Base-by-base conservation (phyloP, 768 basidiomycete genomes). In the Podaxis mareebaensis region DNA sequence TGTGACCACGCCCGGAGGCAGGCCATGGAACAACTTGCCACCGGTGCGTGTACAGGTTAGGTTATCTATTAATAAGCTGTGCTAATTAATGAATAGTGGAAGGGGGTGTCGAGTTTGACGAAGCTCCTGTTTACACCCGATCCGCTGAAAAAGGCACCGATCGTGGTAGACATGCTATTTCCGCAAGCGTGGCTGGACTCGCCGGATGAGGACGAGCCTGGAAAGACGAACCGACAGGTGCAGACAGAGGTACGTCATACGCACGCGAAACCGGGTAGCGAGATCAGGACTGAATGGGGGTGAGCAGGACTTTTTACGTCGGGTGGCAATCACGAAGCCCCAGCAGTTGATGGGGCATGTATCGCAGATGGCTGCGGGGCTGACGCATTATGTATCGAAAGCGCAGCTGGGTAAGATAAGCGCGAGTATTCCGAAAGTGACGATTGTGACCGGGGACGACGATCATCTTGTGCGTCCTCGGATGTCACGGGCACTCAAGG, bases 1-100 rank as follows among this genome's bases (percentile, higher is more conserved):
- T 7, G 92, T 90, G 3, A 94, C 93, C 0, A 89, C 86, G 0
- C 82, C 91, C 1, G 91, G 89, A 26, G 84, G 88, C 2, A 67
- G 70, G 28, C 60, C 77, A 7, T 88, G 81, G 82, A 72, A 74
- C 33, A 91, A 92, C 64, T 67, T 90, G 3, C 85, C 90, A 38
- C 85, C 90, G 0, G 90, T 91, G 70, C 53, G 85, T 63, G 22
- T 2, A 8, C 3, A n/a, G 40, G 36, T 51, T 3, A 20, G 48
- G 5, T 38, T 38, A 39, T 33, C 17, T 44, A 20, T 36, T 38
- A 26, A 51, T 20, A 48, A 5, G 58, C 17, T 49, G 33, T 5
- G n/a, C 44, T 54, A 30, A 39, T 40, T 24, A 39, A 38, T 38
- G 36, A 20, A 10, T 60, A 87, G 85, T 76, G 75, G 73, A 71